phyloP scores from a whole-genome alignment of 164 flowering plant species.

The Amborella trichopoda region DNA sequence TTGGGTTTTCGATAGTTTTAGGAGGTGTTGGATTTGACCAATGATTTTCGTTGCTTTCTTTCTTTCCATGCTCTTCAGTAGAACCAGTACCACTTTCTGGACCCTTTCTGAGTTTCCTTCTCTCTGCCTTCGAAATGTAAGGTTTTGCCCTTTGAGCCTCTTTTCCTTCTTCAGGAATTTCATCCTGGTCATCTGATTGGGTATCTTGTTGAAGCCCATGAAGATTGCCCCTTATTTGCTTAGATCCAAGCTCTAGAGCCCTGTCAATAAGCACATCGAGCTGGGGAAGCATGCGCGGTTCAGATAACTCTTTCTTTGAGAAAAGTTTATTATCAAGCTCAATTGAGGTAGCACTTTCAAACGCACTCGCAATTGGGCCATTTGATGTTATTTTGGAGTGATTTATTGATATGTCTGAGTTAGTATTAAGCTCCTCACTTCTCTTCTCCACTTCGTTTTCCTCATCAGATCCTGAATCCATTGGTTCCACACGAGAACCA shows the following conservation, averaged over 20 bases:
- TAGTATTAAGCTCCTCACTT: constrained; percentile 7
- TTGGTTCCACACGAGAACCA: constrained; percentile 24
- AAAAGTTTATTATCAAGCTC: no score
- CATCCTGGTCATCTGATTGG: constrained; percentile 14
- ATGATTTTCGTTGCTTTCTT: constrained; percentile 18
- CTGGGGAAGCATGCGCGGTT: constrained; percentile 16
- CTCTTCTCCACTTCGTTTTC: constrained; percentile 17
- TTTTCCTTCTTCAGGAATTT: constrained; percentile 25
- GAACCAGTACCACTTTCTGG: constrained; percentile 19
- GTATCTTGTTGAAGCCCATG: constrained; percentile 24
- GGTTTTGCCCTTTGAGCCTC: constrained; percentile 46
- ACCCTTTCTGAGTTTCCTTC: constrained; percentile 79
- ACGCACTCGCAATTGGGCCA: no score
- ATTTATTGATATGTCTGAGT: constrained; percentile 8
- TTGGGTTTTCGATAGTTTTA: constrained; percentile 20
- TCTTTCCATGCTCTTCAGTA: constrained; percentile 20
- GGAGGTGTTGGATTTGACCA: constrained; percentile 13
- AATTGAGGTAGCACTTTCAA: no score
- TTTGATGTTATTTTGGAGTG: constrained; percentile 5
- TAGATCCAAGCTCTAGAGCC: constrained; percentile 82
- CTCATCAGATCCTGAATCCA: constrained; percentile 48
- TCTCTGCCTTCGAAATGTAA: constrained; percentile 77
- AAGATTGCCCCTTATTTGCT: no score
- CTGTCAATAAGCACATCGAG: constrained; percentile 85
- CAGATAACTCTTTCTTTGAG: no score